Evolutionary conservation across 2,329 filamentous ascomycete species (phyloP).

Genomic region (Diaporthe citrichinensis): DNA sequence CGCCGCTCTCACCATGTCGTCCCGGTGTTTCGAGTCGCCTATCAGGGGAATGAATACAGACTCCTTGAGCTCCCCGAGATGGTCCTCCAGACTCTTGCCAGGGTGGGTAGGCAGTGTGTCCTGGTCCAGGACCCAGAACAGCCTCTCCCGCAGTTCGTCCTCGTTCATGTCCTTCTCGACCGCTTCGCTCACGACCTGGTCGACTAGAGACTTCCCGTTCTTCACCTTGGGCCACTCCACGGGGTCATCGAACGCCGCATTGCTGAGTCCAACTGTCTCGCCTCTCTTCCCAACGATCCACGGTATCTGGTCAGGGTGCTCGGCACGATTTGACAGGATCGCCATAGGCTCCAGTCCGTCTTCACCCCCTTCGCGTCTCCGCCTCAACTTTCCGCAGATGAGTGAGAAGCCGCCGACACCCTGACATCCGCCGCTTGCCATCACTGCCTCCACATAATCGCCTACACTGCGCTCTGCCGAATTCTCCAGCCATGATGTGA

Average conservation of each 20-base stretch:
- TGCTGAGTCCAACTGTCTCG: slow-evolving; percentile 73
- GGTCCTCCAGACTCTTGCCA: slow-evolving; percentile 65
- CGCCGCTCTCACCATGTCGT: slow-evolving; percentile 60
- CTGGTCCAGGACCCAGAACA: slow-evolving; percentile 70
- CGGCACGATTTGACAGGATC: slow-evolving; percentile 74
- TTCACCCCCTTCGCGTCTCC: slow-evolving; percentile 40
- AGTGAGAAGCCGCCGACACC: slow-evolving; percentile 77
- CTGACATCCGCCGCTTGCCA: slow-evolving; percentile 67
- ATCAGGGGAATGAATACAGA: slow-evolving; percentile 75
- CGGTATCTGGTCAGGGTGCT: slow-evolving; percentile 67
- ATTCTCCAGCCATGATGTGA: slow-evolving; percentile 72
- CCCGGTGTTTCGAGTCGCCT: slow-evolving; percentile 61
- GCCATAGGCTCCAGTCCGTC: slow-evolving; percentile 64
- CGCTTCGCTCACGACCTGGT: slow-evolving; percentile 58
- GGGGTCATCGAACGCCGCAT: slow-evolving; percentile 69
- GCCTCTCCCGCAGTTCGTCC: slow-evolving; percentile 62
- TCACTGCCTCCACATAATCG: slow-evolving; percentile 66
- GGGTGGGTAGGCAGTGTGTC: slow-evolving; percentile 66
- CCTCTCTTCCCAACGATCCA: slow-evolving; percentile 68
- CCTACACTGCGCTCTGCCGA: slow-evolving; percentile 62
- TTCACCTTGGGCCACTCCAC: slow-evolving; percentile 74
- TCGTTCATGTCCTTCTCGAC: slow-evolving; percentile 56
- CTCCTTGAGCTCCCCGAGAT: slow-evolving; percentile 67
- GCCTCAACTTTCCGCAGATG: slow-evolving; percentile 72
- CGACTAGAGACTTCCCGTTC: slow-evolving; percentile 63